These are phyloP conservation scores for Cladosporium sp. DNA, from an alignment of 2,329 filamentous ascomycete genomes.

Conservation along the genomic window DNA sequence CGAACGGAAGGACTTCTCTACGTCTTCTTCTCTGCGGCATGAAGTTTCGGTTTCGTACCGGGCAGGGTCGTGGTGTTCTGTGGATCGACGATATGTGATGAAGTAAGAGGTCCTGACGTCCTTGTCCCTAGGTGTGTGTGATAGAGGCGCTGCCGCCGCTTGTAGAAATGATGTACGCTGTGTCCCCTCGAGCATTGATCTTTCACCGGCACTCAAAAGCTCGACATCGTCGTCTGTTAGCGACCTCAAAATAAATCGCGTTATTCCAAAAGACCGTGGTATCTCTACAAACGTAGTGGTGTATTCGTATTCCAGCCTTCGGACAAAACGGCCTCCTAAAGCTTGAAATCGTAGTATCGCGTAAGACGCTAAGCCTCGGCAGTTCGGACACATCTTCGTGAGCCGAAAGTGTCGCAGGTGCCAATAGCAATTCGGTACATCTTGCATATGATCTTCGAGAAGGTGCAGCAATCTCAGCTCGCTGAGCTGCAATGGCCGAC, in stretches of 20 bases:
- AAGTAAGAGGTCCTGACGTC: not conserved
- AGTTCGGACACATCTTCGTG: not conserved
- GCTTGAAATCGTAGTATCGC: not conserved
- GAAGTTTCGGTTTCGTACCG: not conserved
- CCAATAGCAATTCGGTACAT: not conserved
- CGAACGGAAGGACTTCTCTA: not conserved
- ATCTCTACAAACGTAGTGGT: not conserved
- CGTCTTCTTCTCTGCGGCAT: not conserved
- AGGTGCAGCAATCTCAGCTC: not conserved
- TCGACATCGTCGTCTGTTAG: not conserved
- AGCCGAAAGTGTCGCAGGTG: not conserved
- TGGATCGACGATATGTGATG: not conserved
- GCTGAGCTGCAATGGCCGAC: not conserved
- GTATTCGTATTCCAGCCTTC: not conserved
- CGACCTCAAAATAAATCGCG: constrained; percentile 1
- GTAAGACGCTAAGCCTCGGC: not conserved
- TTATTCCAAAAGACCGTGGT: not conserved
- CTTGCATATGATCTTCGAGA: constrained; percentile 2
- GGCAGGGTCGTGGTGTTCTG: not conserved
- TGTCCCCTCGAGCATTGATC: not conserved
- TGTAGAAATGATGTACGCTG: not conserved
- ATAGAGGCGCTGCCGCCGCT: not conserved
- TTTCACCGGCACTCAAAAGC: not conserved
- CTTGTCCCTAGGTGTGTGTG: not conserved
- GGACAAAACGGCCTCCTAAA: not conserved